Evolutionary conservation across 169 alveolate genomes (phyloP), one percentile per base, ranked within the genome.

Genomic region (Plasmodium knowlesi): DNA sequence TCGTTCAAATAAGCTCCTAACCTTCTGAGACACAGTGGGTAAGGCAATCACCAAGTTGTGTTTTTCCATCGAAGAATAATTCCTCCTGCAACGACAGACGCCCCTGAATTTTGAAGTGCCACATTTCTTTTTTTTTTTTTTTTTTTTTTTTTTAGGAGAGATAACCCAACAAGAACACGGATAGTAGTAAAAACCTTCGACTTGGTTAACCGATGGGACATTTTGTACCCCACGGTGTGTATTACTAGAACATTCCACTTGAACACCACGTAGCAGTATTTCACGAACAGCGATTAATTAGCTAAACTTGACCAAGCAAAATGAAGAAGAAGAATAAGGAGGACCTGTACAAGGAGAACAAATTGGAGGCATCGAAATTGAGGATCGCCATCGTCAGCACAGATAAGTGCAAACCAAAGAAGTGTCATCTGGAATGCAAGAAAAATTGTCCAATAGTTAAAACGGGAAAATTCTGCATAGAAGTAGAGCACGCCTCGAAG

Each of bases 361-460:
- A 89, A 34, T 53, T 96, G 95, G 98, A 98, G 19, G 99, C 98
- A 92, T 97, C 98, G 41, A 98, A 98, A 78, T 96, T 98, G 61
- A 98, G 99, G 79, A 98, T 99, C 53, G 99, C 99, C 46, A 99
- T 99, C 50, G 99, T 99, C 84, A 98, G 98, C 83, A 96, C 97
- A 34, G 99, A 99, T 93, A 98, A 98, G 92, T 99, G 99, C 97
- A 99, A 99, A 83, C 99, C 99, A 5, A 98, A 99, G 96, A 99
- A 98, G 95, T 98, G 99, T 89, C 96, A 98, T 41, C 97, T 97
- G 93, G 99, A 99, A 96, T 99, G 99, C 96, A 98, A 98, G 83
- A 93, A 96, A 53, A 93, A 94, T 53, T 96, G 98, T 92, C 98
- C 98, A n/a, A 98, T 98, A n/a, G 98, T 98, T 79, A 98, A 98